Conservation (phyloP, 805 yeast species). For the Starmera quercuum region DNA sequence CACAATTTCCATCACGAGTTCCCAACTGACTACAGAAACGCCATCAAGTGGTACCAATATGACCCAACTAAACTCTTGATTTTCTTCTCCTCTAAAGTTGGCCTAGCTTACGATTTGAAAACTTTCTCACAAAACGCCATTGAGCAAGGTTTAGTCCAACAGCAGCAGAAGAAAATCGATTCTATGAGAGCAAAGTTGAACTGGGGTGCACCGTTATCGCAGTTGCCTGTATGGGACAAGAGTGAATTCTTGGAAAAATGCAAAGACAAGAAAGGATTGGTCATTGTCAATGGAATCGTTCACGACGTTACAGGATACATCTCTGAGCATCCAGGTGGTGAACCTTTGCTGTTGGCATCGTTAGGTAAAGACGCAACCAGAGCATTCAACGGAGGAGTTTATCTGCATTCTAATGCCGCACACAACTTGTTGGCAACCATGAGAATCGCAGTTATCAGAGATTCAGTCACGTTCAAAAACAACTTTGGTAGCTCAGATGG, state of each 20-base stretch:
- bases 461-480: not conserved
- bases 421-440: constrained; percentile 73
- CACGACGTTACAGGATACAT: constrained; percentile 67
- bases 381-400: constrained; percentile 83
- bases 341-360: constrained; percentile 60
- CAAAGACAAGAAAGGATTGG: constrained; percentile 47
- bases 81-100: constrained; percentile 51
- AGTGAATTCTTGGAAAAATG: constrained; percentile 38
- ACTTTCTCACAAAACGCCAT: constrained; percentile 66
- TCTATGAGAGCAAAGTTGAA: constrained; percentile 50
- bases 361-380: constrained; percentile 76
- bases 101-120: constrained; percentile 57
- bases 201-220: constrained; percentile 68
- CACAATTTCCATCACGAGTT: constrained; percentile 89
- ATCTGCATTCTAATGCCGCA: constrained; percentile 81
- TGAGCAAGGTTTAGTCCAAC: constrained; percentile 76
- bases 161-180: constrained; percentile 74
- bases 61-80: constrained; percentile 59
- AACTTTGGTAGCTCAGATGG: too few relatives aligned
- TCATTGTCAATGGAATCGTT: constrained; percentile 71
- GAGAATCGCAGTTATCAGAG: constrained; percentile 59
- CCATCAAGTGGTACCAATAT: constrained; percentile 80
- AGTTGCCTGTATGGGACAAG: constrained; percentile 71
- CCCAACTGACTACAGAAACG: constrained; percentile 85
- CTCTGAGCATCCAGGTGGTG: constrained; percentile 82